These are phyloP conservation scores for Hanseniaspora nectarophila DNA, from an alignment of 805 yeast species.

Conservation along the genomic window DNA sequence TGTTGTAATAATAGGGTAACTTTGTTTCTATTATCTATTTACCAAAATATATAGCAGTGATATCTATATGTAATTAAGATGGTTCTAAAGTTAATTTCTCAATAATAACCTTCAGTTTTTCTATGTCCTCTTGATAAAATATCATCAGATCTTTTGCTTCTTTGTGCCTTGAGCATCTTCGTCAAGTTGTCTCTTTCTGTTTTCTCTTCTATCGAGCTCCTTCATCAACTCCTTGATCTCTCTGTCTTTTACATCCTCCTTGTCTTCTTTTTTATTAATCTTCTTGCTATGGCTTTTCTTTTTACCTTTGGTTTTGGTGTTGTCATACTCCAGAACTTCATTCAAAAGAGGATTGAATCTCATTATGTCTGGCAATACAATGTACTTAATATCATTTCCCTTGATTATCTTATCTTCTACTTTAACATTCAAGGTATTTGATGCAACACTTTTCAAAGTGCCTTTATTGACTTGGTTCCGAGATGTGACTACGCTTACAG, in stretches of 20 bases:
- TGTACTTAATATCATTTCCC: slow-evolving; percentile 9
- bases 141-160: neutral
- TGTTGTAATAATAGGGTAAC: too few relatives aligned
- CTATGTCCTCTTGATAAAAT: too few relatives aligned
- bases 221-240: neutral
- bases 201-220: slow-evolving; percentile 1
- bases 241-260: neutral
- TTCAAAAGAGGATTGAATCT: slow-evolving; percentile 9
- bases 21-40: too few relatives aligned
- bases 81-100: too few relatives aligned
- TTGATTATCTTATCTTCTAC: neutral
- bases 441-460: neutral
- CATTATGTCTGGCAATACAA: slow-evolving; percentile 12
- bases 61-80: too few relatives aligned
- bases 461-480: neutral
- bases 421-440: neutral
- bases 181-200: neutral
- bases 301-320: neutral
- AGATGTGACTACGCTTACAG: neutral
- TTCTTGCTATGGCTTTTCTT: neutral
- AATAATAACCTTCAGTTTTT: too few relatives aligned
- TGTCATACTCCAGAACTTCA: neutral
- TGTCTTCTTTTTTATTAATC: neutral
- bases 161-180: neutral
- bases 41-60: too few relatives aligned